Base-by-base conservation (phyloP, 2,329 filamentous ascomycete genomes). In the Penicillium frequentans region DNA sequence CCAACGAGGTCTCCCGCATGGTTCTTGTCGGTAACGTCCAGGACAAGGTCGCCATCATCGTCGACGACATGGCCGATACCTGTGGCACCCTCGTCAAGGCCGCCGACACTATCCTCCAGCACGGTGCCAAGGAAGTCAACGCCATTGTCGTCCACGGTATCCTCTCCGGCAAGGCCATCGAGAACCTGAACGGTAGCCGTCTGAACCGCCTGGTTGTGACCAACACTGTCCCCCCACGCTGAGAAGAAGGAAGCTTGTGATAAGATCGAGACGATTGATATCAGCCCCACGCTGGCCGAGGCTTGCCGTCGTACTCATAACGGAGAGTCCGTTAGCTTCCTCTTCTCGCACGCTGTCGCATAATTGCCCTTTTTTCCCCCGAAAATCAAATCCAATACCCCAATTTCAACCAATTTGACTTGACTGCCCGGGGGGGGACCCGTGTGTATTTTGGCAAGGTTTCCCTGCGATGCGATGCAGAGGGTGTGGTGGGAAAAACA, bases 31-130 rank as follows among this genome's bases (percentile, higher is more conserved):
- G 95, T 64, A 92, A 96, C 64, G 95, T 98, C 47, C 84, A 87
- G 64, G 90, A 90, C 78, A 95, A 95, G 79, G 88, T 93, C 29
- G 93, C 93, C 58, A 97, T 99, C 70, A 87, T 99, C 49, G 93
- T 99, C 48, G 93, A 98, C 73, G 93, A 98, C 73, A 97, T 98
- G 91, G 93, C 93, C 31, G 93, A 98, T 73, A 97, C 93, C 4
- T 97, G 93, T 74, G 92, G 92, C 65, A 96, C 91, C 1, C 81
- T 90, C 13, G 86, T 83, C 74, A 98, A 98, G 79, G 95, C 93
- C 3, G 95, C 93, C 16, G 88, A 91, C 56, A 93, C 93, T 0
- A 85, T 98, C 52, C 90, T 93, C 74, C 84, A 91, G 67, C 89
- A 97, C 70, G 91, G 91, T 31, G 93, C 95, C 1, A 86, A 86